Percentiles rank a stretch among this genome's conserved stretches.
Conservation (phyloP, 2,329 filamentous ascomycete genomes). For the Cytospora schulzeri region DNA sequence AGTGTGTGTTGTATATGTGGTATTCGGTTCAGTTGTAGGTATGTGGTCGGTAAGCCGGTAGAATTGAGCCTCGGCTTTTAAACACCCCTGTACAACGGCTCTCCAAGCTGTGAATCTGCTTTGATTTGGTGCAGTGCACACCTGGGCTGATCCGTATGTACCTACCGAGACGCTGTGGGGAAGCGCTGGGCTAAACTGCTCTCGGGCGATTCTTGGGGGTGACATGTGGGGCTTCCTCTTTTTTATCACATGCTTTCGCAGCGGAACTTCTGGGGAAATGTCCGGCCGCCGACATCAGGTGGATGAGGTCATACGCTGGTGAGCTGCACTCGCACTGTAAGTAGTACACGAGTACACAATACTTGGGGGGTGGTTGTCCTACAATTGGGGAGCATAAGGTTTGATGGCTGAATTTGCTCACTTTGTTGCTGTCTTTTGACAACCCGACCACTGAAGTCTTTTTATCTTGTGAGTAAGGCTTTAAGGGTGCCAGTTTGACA, state of each 20-base stretch:
- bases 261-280: background rate
- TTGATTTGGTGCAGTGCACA: too few relatives aligned
- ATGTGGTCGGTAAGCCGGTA: conserved; percentile 19
- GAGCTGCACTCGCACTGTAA: background rate
- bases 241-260: conserved; percentile 27
- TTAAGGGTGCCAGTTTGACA: background rate
- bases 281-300: background rate
- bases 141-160: background rate
- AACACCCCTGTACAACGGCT: conserved; percentile 15
- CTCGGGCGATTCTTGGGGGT: conserved; percentile 5
- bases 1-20: background rate
- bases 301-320: conserved; percentile 25
- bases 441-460: background rate
- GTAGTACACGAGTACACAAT: too few relatives aligned
- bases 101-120: conserved; percentile 9
- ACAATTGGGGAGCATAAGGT: too few relatives aligned
- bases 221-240: background rate
- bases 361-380: too few relatives aligned
- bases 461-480: background rate
- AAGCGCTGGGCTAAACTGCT: conserved; percentile 17
- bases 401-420: too few relatives aligned
- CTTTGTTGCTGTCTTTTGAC: too few relatives aligned
- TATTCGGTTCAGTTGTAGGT: background rate
- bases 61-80: conserved; percentile 26
- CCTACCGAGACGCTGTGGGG: conserved; percentile 26